Evolutionary conservation across 768 basidiomycete species (phyloP), one percentile per base, ranked within the genome.

Genomic region (Strobilomyces confusus): DNA sequence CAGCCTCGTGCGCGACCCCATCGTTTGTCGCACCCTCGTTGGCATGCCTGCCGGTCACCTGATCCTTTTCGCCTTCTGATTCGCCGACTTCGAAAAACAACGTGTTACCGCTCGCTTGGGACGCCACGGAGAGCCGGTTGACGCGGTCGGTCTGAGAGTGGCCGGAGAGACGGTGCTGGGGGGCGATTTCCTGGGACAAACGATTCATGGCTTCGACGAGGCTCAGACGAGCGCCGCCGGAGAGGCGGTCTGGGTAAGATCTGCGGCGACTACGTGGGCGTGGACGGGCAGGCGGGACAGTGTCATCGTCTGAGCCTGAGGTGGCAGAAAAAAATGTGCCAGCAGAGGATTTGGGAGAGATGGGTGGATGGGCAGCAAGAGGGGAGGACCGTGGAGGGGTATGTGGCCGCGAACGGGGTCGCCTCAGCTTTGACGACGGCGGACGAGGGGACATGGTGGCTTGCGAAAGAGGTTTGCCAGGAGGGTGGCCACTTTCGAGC

Each of bases 271-370:
- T 55, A 0, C 57, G 62, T 3, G 40, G 59, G 4, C 63, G 61
- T 0, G 56, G 63, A 17, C 55, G 57, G 8, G 59, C 49, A 7
- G 55, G 46, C 5, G 59, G 55, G 2, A 52, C 3, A 2, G 23
- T 7, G 3, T 57, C 54, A n/a, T 63, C 69, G 2, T 68, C 66
- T 7, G 58, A 49, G 14, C 48, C 9, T 17, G 64, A 61, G 0
- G 45, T 22, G 22, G 63, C 11, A 7, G 68, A 69, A 22, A 54
- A 61, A 37, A 69, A 69, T 2, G 63, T 69, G 37, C 57, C 57
- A 1, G 60, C 19, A 8, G 69, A 69, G 5, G 69, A 69, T 36
- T 63, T 69, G 8, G 63, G 60, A 9, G 68, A 69, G 40, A 69
- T 53, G 34, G 55, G 48, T 2, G 54, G 55, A 5, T 48, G 57